Conservation (phyloP, 1,139 yeast species). For the Zygoascus sp. region DNA sequence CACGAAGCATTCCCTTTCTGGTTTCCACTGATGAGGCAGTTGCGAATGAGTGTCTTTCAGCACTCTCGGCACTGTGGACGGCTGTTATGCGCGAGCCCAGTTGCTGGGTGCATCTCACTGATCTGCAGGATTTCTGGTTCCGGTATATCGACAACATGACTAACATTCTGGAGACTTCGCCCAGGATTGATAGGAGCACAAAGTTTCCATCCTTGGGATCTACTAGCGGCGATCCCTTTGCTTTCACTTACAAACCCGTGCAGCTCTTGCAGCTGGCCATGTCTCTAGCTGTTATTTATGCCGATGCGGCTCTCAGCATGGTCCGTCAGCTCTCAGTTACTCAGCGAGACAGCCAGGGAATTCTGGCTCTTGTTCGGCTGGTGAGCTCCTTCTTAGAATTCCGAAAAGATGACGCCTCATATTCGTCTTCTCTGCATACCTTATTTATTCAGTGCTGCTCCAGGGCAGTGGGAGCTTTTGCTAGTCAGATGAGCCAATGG, state of each 20-base stretch:
- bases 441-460: not conserved
- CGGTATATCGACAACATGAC: not conserved
- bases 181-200: not conserved
- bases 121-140: not conserved
- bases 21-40: not conserved
- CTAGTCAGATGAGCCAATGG: not conserved
- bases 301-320: not conserved
- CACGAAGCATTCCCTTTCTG: constrained; percentile 5
- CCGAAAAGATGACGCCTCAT: not conserved
- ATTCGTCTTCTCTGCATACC: not conserved
- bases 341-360: not conserved
- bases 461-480: not conserved
- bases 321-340: not conserved
- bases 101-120: not conserved
- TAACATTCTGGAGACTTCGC: not conserved
- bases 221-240: not conserved
- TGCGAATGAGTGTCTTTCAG: not conserved
- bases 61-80: constrained; percentile 1
- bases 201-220: not conserved
- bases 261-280: constrained; percentile 5
- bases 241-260: not conserved
- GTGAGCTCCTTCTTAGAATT: not conserved
- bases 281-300: not conserved
- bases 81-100: constrained; percentile 6
- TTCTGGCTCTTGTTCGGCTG: not conserved